phyloP scores from a whole-genome alignment of 2,329 filamentous ascomycete species.

The Apiospora pterosperma region DNA sequence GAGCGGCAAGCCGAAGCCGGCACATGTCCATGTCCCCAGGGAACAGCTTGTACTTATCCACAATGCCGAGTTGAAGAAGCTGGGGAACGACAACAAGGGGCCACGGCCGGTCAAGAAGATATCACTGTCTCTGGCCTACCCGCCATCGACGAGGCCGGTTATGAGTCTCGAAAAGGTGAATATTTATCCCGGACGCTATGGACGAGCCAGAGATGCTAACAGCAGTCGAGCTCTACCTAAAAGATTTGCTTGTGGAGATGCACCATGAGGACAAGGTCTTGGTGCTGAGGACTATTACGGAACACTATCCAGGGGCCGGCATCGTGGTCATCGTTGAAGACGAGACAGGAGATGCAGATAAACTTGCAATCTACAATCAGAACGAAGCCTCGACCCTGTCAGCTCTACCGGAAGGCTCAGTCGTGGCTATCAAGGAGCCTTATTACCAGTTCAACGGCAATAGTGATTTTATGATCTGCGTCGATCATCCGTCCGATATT shows the following conservation, averaged over 20 bases:
- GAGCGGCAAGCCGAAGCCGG: slow-evolving; percentile 18
- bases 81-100: slow-evolving; percentile 8
- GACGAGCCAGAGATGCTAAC: neutral
- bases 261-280: slow-evolving; percentile 31
- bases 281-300: slow-evolving; percentile 26
- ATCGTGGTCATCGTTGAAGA: slow-evolving; percentile 33
- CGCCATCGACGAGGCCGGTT: slow-evolving; percentile 14
- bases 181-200: neutral
- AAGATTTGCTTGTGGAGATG: slow-evolving; percentile 26
- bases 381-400: slow-evolving; percentile 27
- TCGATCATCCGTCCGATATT: slow-evolving; percentile 11
- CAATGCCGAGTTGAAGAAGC: slow-evolving; percentile 15
- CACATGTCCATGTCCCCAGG: slow-evolving; percentile 7
- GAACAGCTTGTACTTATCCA: slow-evolving; percentile 14
- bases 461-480: slow-evolving; percentile 29
- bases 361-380: slow-evolving; percentile 36
- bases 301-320: slow-evolving; percentile 30
- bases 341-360: slow-evolving; percentile 31
- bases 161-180: slow-evolving; percentile 10
- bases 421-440: slow-evolving; percentile 34
- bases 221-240: slow-evolving; percentile 22
- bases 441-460: slow-evolving; percentile 31
- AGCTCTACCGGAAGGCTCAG: slow-evolving; percentile 26
- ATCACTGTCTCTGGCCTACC: slow-evolving; percentile 18
- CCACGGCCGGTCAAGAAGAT: slow-evolving; percentile 21